These are phyloP conservation scores for Flueggea neowawraea DNA, from an alignment of 441 rosid genomes.

Conservation along the genomic window DNA sequence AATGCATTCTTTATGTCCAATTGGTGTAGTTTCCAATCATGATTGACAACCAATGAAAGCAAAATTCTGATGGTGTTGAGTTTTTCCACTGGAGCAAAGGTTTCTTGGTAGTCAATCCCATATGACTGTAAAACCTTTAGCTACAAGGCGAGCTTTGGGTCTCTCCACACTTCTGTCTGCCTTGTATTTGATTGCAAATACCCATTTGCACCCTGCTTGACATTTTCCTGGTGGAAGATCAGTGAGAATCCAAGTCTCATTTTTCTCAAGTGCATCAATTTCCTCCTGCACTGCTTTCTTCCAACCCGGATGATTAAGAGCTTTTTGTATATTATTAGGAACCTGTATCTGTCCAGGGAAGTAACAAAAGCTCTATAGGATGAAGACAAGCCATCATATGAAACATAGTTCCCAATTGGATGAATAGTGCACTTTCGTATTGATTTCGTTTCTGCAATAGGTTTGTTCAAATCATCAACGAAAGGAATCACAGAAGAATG, in stretches of 20 bases:
- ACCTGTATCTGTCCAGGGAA: neutral
- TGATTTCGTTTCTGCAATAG: too few relatives aligned
- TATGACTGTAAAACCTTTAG: neutral
- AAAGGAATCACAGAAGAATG: too few relatives aligned
- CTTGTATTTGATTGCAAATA: conserved; percentile 1
- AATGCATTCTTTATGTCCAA: conserved; percentile 3
- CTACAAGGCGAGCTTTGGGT: neutral
- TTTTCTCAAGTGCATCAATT: neutral
- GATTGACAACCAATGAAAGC: neutral
- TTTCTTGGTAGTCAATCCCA: conserved; percentile 4
- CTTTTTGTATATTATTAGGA: neutral
- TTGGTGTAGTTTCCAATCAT: neutral
- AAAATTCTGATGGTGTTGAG: neutral
- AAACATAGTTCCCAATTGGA: neutral
- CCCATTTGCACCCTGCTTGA: neutral
- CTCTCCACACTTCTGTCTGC: conserved; percentile 1
- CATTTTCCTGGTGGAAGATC: neutral
- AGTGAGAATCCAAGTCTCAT: neutral
- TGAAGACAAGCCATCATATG: neutral
- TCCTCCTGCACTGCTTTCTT: neutral
- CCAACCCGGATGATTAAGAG: neutral
- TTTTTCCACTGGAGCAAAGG: neutral
- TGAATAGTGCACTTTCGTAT: neutral
- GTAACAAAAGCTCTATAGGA: neutral
- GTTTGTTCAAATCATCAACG: too few relatives aligned